Conservation (phyloP, 305 asterid genomes). For the Fraxinus paxiana region DNA sequence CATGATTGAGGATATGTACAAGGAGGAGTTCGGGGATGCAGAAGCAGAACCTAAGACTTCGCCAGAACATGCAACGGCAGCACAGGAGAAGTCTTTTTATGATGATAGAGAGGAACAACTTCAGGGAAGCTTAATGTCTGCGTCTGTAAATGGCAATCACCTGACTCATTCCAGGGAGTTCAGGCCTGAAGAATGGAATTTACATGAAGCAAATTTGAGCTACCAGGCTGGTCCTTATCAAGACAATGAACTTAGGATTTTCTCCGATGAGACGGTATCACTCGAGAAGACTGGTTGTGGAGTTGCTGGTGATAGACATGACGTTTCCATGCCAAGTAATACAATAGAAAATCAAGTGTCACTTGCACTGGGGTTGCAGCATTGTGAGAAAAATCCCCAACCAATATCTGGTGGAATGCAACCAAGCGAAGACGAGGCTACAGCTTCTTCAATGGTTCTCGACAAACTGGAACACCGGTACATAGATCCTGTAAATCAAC, state of each 20-base stretch:
- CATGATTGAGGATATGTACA: slow-evolving; percentile 84
- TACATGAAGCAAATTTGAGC: slow-evolving; percentile 25
- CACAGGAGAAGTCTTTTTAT: slow-evolving; percentile 37
- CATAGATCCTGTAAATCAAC: slow-evolving; percentile 48
- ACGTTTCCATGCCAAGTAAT: slow-evolving; percentile 22
- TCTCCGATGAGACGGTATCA: slow-evolving; percentile 11
- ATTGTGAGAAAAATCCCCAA: slow-evolving; percentile 26
- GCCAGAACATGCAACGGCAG: slow-evolving; percentile 34
- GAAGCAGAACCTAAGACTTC: slow-evolving; percentile 48
- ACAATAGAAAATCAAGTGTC: slow-evolving; percentile 37
- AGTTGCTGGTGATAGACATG: slow-evolving; percentile 13
- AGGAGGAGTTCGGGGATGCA: slow-evolving; percentile 61
- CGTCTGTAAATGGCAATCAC: slow-evolving; percentile 24
- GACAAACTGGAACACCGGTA: slow-evolving; percentile 43
- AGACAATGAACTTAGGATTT: slow-evolving; percentile 26
- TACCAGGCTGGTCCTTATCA: slow-evolving; percentile 32
- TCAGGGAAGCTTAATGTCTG: slow-evolving; percentile 28
- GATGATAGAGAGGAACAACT: slow-evolving; percentile 43
- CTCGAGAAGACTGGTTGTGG: slow-evolving; percentile 17
- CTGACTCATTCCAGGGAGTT: slow-evolving; percentile 24
- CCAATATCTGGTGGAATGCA: slow-evolving; percentile 21
- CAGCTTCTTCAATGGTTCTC: slow-evolving; percentile 30
- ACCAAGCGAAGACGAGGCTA: slow-evolving; percentile 24
- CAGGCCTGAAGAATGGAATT: slow-evolving; percentile 23
- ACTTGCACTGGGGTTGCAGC: slow-evolving; percentile 51